Conservation (phyloP, 2,329 filamentous ascomycete genomes). For the Spiromastix sp. region DNA sequence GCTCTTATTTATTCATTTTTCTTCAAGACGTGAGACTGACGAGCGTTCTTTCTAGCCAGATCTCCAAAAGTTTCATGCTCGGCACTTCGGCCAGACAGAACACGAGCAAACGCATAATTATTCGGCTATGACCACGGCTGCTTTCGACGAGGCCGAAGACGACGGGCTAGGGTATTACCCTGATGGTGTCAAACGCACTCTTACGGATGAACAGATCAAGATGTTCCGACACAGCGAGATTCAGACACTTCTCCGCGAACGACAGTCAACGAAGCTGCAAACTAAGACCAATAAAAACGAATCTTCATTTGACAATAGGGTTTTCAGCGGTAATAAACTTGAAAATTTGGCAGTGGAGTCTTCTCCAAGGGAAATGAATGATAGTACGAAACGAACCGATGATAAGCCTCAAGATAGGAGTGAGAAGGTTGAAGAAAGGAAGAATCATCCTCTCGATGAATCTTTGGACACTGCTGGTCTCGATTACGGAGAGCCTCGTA, state of each 20-base stretch:
- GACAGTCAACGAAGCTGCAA: conserved; percentile 25
- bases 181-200: conserved; percentile 76
- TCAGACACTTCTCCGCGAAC: conserved; percentile 54
- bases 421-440: no score
- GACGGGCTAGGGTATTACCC: conserved; percentile 72
- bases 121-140: not conserved
- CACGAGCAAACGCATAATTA: conserved; percentile 2
- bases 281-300: conserved; percentile 5
- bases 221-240: conserved; percentile 88
- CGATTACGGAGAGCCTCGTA: no score
- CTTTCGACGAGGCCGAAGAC: conserved; percentile 17
- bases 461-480: no score
- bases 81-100: conserved; percentile 42
- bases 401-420: no score
- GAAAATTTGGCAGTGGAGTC: not conserved
- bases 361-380: no score
- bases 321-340: not conserved
- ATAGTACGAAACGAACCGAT: no score
- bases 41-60: conserved; percentile 42
- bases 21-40: no score
- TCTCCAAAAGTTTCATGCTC: conserved; percentile 46
- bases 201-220: conserved; percentile 82
- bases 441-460: no score
- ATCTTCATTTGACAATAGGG: not conserved
- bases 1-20: not conserved